Conservation (phyloP, 495 filamentous ascomycete species). For the Xylaria intraflava region DNA sequence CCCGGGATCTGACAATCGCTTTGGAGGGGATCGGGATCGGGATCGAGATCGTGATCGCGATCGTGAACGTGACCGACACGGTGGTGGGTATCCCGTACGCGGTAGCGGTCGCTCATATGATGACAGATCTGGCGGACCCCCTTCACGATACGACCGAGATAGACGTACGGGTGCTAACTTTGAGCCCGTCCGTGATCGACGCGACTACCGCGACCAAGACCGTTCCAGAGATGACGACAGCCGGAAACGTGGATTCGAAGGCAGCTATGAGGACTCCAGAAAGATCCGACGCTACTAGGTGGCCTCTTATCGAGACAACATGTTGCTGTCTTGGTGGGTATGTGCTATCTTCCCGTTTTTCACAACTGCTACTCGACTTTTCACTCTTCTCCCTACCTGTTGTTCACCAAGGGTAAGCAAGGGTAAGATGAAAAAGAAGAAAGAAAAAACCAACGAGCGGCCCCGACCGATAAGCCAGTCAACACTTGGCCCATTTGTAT, state of each 20-base stretch:
- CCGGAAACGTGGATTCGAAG: constrained; percentile 57
- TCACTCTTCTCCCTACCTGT: constrained; percentile 46
- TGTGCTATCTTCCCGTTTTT: constrained; percentile 31
- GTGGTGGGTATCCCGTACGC: constrained; percentile 53
- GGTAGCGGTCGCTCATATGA: constrained; percentile 55
- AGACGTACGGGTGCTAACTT: constrained; percentile 59
- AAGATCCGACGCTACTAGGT: constrained; percentile 69
- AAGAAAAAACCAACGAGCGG: background rate
- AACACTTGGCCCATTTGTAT: constrained; percentile 7
- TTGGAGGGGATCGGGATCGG: constrained; percentile 43
- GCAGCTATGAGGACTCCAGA: constrained; percentile 70
- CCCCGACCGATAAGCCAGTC: background rate
- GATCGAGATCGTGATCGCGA: constrained; percentile 51
- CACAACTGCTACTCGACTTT: constrained; percentile 24
- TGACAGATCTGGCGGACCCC: constrained; percentile 54
- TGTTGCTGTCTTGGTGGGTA: constrained; percentile 42
- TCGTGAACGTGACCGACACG: constrained; percentile 38
- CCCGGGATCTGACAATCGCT: constrained; percentile 60
- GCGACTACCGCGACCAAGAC: constrained; percentile 33
- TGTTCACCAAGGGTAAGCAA: constrained; percentile 60
- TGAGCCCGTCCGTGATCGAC: constrained; percentile 58
- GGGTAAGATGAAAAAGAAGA: constrained; percentile 26
- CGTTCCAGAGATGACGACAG: constrained; percentile 51
- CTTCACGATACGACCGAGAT: constrained; percentile 52
- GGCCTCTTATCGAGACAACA: constrained; percentile 24